Evolutionary conservation across 768 basidiomycete species (phyloP).

Genomic region (Cystofilobasidium capitatum): DNA sequence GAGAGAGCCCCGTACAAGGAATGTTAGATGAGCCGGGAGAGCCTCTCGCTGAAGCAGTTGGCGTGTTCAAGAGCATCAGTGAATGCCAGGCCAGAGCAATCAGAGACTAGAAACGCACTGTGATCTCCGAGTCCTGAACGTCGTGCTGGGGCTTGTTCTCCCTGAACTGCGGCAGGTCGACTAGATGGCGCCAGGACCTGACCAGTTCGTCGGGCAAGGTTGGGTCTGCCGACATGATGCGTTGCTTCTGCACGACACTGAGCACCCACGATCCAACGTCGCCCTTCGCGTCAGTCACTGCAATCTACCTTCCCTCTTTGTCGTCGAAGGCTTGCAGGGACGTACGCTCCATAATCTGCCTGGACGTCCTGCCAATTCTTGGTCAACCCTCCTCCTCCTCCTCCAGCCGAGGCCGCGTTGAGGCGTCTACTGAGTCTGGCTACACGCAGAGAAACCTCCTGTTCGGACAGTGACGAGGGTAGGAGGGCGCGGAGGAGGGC

Average conservation of each 20-base stretch:
- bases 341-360: background rate
- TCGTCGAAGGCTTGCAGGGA: background rate
- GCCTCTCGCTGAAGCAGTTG: background rate
- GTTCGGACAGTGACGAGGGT: background rate
- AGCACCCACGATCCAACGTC: background rate
- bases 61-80: background rate
- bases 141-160: background rate
- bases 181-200: background rate
- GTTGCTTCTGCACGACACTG: background rate
- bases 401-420: background rate
- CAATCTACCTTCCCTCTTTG: background rate
- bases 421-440: background rate
- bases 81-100: too few species aligned
- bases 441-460: background rate
- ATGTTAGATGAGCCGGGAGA: background rate
- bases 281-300: background rate
- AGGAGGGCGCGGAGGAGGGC: background rate
- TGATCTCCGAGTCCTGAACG: background rate
- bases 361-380: background rate
- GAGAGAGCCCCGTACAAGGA: background rate
- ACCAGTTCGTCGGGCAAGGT: background rate
- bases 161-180: background rate
- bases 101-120: background rate
- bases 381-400: background rate
- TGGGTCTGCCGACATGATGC: background rate